Evolutionary conservation across 345 rosid species (phyloP).

Genomic region (Rubroshorea leprosula): DNA sequence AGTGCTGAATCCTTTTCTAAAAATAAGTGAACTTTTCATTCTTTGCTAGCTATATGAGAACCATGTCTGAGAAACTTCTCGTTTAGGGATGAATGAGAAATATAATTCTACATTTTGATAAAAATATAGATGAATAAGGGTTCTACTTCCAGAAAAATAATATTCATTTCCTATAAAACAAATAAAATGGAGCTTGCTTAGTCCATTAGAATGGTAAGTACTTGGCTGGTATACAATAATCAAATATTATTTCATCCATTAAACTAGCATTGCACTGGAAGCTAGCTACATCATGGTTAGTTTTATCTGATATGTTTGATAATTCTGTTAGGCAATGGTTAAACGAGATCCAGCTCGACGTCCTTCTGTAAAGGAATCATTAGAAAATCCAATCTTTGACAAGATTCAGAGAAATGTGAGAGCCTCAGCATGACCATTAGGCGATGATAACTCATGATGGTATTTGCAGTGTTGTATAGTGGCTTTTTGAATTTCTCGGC

Average conservation of each 20-base stretch:
- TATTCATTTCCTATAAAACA: too few species aligned
- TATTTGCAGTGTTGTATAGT: background rate
- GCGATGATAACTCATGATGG: too few species aligned
- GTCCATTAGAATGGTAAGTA: background rate
- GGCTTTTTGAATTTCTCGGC: background rate
- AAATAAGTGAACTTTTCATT: background rate
- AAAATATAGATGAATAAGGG: slow-evolving; percentile 3
- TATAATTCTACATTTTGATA: background rate
- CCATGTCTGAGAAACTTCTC: too few species aligned
- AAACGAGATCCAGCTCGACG: slow-evolving; percentile 68
- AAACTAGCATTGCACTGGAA: background rate
- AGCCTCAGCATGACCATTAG: background rate
- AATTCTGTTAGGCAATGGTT: slow-evolving; percentile 60
- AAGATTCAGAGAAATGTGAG: slow-evolving; percentile 29
- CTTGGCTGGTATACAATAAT: background rate
- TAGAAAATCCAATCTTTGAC: slow-evolving; percentile 63
- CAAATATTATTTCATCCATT: too few species aligned
- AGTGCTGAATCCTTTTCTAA: too few species aligned
- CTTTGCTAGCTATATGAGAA: background rate
- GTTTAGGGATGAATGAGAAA: too few species aligned
- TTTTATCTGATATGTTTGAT: slow-evolving; percentile 19
- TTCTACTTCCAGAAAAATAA: background rate
- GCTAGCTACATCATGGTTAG: slow-evolving; percentile 2
- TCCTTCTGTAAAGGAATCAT: slow-evolving; percentile 60
- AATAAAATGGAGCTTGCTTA: too few species aligned